Conservation (phyloP, 75 land plant species). For the Chamaecyparis obtusa region DNA sequence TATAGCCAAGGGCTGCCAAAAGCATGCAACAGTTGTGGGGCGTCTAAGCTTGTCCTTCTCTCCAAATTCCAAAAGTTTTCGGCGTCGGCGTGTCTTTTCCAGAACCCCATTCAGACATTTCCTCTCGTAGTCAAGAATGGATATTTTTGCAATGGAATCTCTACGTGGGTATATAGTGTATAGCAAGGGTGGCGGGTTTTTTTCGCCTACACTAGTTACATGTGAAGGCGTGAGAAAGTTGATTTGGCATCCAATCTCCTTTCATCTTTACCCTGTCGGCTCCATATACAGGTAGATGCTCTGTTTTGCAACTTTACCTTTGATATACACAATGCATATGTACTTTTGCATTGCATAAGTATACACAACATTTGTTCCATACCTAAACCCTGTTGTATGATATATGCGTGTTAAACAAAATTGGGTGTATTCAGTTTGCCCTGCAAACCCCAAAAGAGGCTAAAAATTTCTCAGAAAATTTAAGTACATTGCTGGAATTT, state of each 20-base stretch:
- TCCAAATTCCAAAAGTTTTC: neutral
- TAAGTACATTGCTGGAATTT: neutral
- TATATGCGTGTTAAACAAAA: neutral
- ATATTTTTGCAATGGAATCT: neutral
- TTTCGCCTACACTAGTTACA: neutral
- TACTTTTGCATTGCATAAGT: neutral
- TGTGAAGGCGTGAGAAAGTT: slow-evolving; percentile 2
- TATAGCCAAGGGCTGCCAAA: no score
- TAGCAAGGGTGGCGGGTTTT: neutral
- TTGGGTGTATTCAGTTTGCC: neutral
- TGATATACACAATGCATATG: neutral
- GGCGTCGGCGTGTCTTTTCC: neutral
- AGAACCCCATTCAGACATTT: neutral
- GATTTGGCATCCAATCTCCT: slow-evolving; percentile 5
- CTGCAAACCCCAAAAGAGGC: neutral
- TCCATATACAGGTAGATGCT: slow-evolving; percentile 7
- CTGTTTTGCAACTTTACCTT: neutral
- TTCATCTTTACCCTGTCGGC: slow-evolving; percentile 5
- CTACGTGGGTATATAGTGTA: neutral
- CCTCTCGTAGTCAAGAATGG: neutral
- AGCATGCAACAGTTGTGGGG: no score
- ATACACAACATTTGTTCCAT: neutral
- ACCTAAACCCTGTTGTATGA: neutral
- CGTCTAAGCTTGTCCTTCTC: neutral
- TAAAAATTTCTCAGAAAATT: neutral